phyloP scores from a whole-genome alignment of 2,329 filamentous ascomycete genomes.

The Stachybotrys chartarum region DNA sequence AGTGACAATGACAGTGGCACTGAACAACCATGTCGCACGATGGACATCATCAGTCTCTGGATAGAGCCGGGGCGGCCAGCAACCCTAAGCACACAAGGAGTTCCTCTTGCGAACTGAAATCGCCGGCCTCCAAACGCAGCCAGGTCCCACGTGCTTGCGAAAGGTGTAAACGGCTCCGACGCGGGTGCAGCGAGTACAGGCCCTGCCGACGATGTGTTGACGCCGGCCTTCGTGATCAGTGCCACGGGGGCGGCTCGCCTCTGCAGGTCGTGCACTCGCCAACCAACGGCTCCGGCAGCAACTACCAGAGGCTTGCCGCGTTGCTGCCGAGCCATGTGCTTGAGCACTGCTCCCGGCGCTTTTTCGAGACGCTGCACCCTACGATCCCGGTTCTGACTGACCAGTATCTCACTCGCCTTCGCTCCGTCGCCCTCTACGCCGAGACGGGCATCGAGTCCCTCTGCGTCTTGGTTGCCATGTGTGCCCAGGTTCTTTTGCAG shows the following conservation, averaged over 20 bases:
- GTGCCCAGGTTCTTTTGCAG: conserved; percentile 33
- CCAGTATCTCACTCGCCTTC: conserved; percentile 26
- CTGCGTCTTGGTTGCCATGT: conserved; percentile 29
- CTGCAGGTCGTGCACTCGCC: not conserved
- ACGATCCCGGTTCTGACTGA: conserved; percentile 35
- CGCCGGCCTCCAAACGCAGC: conserved; percentile 21
- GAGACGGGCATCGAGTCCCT: conserved; percentile 25
- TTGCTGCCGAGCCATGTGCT: conserved; percentile 24
- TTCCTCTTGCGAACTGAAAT: not conserved
- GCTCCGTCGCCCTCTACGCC: conserved; percentile 10
- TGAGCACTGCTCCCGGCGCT: conserved; percentile 30
- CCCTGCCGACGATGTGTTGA: conserved; percentile 35
- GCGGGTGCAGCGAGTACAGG: conserved; percentile 36
- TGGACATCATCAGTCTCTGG: not conserved
- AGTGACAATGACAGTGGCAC: too few relatives aligned
- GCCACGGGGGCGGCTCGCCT: conserved; percentile 10
- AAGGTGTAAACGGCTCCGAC: conserved; percentile 33
- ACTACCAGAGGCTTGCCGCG: conserved; percentile 20
- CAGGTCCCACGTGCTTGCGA: conserved; percentile 37
- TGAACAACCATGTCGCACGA: not conserved
- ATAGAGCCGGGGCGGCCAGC: not conserved
- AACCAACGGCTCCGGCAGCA: conserved; percentile 2
- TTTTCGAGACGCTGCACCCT: conserved; percentile 30
- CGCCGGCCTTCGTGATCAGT: conserved; percentile 32
- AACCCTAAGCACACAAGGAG: not conserved